Conservation (phyloP, 495 filamentous ascomycete species). For the Penicillium steckii region DNA sequence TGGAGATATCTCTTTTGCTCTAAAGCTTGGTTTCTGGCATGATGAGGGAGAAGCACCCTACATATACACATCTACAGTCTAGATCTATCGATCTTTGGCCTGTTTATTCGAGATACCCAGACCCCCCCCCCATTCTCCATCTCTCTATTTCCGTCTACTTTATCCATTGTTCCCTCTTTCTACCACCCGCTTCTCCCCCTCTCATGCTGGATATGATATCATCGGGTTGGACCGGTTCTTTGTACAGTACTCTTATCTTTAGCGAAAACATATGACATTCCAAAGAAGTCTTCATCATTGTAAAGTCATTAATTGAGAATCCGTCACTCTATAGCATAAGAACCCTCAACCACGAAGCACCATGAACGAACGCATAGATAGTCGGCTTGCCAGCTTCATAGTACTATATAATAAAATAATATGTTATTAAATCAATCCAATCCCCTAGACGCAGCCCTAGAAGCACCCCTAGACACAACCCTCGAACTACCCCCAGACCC, state of each 20-base stretch:
- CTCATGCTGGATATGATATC: conserved; percentile 4
- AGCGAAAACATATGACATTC: conserved; percentile 9
- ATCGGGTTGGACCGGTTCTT: conserved; percentile 4
- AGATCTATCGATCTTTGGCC: conserved; percentile 2
- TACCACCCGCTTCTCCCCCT: neutral
- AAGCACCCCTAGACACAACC: conserved; percentile 6
- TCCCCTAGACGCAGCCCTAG: conserved; percentile 10
- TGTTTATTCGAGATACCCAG: conserved; percentile 18
- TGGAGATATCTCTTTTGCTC: neutral
- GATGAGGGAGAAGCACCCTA: neutral
- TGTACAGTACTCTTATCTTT: conserved; percentile 24
- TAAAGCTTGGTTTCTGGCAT: neutral
- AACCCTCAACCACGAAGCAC: no score
- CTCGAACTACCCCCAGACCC: conserved; percentile 15
- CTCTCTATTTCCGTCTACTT: neutral
- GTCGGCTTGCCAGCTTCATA: no score
- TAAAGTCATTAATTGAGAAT: no score
- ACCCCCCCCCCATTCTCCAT: neutral
- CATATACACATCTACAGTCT: neutral
- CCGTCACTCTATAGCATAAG: no score
- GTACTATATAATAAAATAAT: no score
- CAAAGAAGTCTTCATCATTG: neutral
- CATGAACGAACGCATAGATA: no score
- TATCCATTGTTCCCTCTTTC: neutral
- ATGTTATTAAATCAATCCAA: neutral